Percentiles rank a stretch among this genome's conserved stretches.
phyloP scores from a whole-genome alignment of 352 stramenopile genomes.

The Phytophthora quininea region DNA sequence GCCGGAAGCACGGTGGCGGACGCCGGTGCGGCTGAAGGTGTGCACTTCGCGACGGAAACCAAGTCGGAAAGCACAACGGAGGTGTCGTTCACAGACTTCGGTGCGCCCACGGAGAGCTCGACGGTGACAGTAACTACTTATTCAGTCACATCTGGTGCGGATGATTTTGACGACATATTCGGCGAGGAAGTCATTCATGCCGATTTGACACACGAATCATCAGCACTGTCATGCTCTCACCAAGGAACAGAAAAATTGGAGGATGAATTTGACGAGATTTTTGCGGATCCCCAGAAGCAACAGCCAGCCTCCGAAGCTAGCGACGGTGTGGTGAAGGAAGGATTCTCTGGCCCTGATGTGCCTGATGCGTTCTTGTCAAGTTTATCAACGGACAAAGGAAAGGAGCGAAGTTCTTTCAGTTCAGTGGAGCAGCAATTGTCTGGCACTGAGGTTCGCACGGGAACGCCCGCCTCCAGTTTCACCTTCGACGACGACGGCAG shows the following conservation, averaged over 20 bases:
- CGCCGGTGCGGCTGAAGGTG: no score
- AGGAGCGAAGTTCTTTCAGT: conserved; percentile 2
- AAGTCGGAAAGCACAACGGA: background rate
- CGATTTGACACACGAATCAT: background rate
- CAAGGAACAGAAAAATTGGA: conserved; percentile 10
- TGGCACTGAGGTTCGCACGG: conserved; percentile 18
- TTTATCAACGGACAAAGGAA: background rate
- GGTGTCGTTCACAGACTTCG: background rate
- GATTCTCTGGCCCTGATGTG: background rate
- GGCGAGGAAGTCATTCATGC: background rate
- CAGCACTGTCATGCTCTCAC: background rate
- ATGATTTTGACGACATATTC: conserved; percentile 35
- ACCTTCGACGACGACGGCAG: conserved; percentile 12
- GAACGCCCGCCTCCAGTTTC: conserved; percentile 20
- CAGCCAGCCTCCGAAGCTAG: background rate
- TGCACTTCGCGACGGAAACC: no score
- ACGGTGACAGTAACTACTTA: background rate
- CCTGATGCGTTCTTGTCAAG: background rate
- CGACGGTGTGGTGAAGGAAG: background rate
- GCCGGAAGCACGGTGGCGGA: background rate
- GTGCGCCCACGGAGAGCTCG: background rate
- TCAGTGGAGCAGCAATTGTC: conserved; percentile 2
- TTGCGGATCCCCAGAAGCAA: conserved; percentile 6
- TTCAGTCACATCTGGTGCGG: background rate
- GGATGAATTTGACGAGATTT: conserved; percentile 33